phyloP scores from a whole-genome alignment of 306 rosid genomes.

The Vigna reflexopilosa region DNA sequence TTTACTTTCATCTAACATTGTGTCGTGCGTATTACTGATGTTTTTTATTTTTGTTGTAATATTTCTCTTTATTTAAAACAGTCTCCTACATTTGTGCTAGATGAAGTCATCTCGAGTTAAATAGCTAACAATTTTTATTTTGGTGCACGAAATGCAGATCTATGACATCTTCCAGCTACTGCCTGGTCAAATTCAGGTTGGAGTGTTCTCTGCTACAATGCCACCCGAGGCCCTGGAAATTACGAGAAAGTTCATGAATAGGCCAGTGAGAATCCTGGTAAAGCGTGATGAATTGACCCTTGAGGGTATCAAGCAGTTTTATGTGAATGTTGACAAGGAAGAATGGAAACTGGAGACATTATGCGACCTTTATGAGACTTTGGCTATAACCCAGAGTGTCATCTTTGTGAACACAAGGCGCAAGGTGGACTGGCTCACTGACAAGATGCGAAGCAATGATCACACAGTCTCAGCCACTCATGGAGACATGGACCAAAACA shows the following conservation, averaged over 20 bases:
- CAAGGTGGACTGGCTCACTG: slow-evolving; percentile 98
- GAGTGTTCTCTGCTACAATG: slow-evolving; percentile 97
- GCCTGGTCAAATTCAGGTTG: slow-evolving; percentile 88
- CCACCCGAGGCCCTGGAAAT: slow-evolving; percentile 96
- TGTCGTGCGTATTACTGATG: not conserved
- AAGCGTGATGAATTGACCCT: slow-evolving; percentile 96
- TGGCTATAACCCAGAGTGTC: slow-evolving; percentile 93
- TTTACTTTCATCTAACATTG: not conserved
- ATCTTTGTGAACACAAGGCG: slow-evolving; percentile 92
- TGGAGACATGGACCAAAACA: slow-evolving; percentile 98
- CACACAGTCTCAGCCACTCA: slow-evolving; percentile 96
- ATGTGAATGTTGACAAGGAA: slow-evolving; percentile 85
- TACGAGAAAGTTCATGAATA: slow-evolving; percentile 94
- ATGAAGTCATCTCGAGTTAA: not conserved
- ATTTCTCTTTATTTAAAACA: not conserved
- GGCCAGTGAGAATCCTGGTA: slow-evolving; percentile 89
- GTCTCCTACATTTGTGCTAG: too few species aligned
- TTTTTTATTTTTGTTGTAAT: not conserved
- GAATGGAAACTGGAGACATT: slow-evolving; percentile 97
- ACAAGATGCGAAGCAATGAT: slow-evolving; percentile 90
- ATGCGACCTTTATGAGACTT: slow-evolving; percentile 87
- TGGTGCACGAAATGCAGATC: slow-evolving; percentile 60
- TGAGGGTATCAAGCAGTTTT: slow-evolving; percentile 93
- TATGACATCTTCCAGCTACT: slow-evolving; percentile 92
- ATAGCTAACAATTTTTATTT: not conserved